Evolutionary conservation across 495 filamentous ascomycete species (phyloP).

Genomic region (Pyrenula aspistea): DNA sequence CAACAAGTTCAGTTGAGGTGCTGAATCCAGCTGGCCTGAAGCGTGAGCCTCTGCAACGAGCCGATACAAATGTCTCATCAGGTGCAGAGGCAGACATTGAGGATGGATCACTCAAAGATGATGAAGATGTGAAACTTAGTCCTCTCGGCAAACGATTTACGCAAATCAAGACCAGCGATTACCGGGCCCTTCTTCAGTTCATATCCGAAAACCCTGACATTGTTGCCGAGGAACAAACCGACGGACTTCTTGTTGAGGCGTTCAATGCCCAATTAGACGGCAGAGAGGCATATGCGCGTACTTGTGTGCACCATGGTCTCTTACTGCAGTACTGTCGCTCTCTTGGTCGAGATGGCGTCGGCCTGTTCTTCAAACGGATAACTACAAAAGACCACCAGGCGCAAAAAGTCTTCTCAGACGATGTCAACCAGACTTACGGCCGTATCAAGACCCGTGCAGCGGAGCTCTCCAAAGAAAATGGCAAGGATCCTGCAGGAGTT

Average conservation of each 20-base stretch:
- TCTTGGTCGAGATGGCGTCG: conserved; percentile 76
- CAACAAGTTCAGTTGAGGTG: conserved; percentile 55
- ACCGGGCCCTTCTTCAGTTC: conserved; percentile 59
- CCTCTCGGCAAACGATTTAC: conserved; percentile 67
- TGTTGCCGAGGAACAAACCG: conserved; percentile 76
- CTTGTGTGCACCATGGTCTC: conserved; percentile 89
- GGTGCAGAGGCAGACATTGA: conserved; percentile 48
- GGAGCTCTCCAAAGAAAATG: conserved; percentile 59
- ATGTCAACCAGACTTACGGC: conserved; percentile 76
- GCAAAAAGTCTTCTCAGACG: conserved; percentile 80
- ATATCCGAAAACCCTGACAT: conserved; percentile 64
- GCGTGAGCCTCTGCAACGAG: conserved; percentile 15
- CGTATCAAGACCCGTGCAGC: conserved; percentile 66
- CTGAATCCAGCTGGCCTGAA: conserved; percentile 52
- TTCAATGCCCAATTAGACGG: conserved; percentile 75
- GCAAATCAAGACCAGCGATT: conserved; percentile 64
- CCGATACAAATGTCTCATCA: conserved; percentile 32
- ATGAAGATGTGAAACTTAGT: conserved; percentile 62
- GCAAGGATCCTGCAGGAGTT: conserved; percentile 58
- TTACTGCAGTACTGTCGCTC: conserved; percentile 89
- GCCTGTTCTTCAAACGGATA: conserved; percentile 89
- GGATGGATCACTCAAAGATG: conserved; percentile 34
- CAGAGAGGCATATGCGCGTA: conserved; percentile 62
- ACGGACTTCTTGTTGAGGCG: conserved; percentile 79
- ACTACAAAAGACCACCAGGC: conserved; percentile 88